Evolutionary conservation across 2,329 filamentous ascomycete genomes (phyloP), one percentile per base, ranked within the genome.

Genomic region (Ploettnerulaceae sp.): DNA sequence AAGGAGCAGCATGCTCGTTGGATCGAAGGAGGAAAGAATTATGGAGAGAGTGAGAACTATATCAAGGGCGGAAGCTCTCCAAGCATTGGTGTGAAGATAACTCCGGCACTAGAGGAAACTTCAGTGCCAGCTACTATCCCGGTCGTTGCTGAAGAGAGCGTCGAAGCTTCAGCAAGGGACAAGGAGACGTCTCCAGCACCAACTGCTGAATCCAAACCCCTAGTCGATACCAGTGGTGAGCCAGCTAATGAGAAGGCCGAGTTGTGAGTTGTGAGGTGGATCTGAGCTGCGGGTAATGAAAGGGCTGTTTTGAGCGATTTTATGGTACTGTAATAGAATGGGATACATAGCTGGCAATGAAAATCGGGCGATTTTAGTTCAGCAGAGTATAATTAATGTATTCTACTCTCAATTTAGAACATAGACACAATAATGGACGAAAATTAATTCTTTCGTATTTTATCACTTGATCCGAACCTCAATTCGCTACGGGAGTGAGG

Each of bases 1-100:
- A 76, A 76, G 20, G 77, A 77, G 53, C 79, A 80, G 59, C 70
- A 69, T 52, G 73, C 79, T 57, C 74, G 89, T 45, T 98, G 93
- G 93, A 74, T 82, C 53, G 78, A 79, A 11, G 88, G 79, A 18
- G 93, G 93, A 15, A 86, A 86, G 69, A 71, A 79, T 52, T 76
- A 96, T 55, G 93, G 93, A 21, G 90, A 96, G 70, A 84, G 79
- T 42, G 93, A 98, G 70, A 77, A 82, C 49, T 95, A 91, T 61
- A 73, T 98, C n/a, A 80, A 81, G 53, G 91, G 91, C n/a, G 61
- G 56, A 32, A 47, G 59, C 54, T 48, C 33, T 25, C 49, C 53
- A 35, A 63, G 60, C 34, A 31, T 64, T 34, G 32, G 34, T 42
- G 22, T 39, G 12, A 29, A 29, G 18, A 17, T 42, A 12, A 18